phyloP scores from a whole-genome alignment of 1,284 basidiomycete genomes.

The Ceratobasidium sp. region DNA sequence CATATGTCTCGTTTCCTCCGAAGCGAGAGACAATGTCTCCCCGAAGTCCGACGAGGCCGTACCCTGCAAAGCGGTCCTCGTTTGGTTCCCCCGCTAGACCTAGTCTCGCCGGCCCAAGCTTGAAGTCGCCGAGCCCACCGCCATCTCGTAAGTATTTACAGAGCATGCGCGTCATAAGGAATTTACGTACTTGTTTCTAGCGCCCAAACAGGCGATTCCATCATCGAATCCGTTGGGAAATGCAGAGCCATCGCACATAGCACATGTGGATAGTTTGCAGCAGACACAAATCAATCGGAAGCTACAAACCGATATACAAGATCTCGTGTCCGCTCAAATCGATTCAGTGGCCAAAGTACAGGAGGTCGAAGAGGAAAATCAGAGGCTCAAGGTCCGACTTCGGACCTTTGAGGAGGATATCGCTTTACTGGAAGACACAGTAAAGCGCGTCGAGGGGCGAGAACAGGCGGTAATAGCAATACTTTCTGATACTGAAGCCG shows the following conservation, averaged over 20 bases:
- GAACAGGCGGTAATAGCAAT: slow-evolving; percentile 12
- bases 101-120: background rate
- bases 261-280: background rate
- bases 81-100: background rate
- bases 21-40: slow-evolving; percentile 23
- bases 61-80: background rate
- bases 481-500: slow-evolving; percentile 11
- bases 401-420: background rate
- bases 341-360: background rate
- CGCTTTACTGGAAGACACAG: slow-evolving; percentile 5
- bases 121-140: background rate
- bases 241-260: background rate
- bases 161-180: background rate
- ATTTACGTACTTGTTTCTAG: too few relatives aligned
- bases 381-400: slow-evolving; percentile 1
- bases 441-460: slow-evolving; percentile 15
- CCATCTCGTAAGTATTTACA: slow-evolving; percentile 1
- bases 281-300: slow-evolving; percentile 13
- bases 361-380: slow-evolving; percentile 12
- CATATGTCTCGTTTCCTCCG: slow-evolving; percentile 17
- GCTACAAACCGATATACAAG: slow-evolving; percentile 15
- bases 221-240: background rate
- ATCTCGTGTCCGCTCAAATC: slow-evolving; percentile 25
- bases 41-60: background rate
- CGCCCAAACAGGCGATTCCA: too few relatives aligned